Conservation (phyloP, 139 green algal species). For the Ettlia oleoabundans region DNA sequence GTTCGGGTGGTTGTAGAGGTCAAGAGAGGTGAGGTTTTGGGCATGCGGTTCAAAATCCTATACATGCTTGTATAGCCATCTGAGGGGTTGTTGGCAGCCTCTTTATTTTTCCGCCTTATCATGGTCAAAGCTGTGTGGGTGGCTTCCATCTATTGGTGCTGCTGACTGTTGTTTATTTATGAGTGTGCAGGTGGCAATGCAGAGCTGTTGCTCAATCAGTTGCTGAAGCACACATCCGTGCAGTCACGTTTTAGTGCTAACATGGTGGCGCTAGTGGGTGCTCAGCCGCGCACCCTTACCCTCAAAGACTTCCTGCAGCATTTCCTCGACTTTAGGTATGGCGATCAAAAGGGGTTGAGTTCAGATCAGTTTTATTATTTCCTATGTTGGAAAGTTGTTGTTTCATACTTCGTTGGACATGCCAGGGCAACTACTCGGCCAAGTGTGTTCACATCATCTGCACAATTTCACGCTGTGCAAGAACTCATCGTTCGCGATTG, state of each 20-base stretch:
- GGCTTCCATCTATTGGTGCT: too few relatives aligned
- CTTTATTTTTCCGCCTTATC: neutral
- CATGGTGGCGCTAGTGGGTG: constrained; percentile 81
- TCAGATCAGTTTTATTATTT: neutral
- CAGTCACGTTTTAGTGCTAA: constrained; percentile 82
- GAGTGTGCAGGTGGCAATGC: constrained; percentile 31
- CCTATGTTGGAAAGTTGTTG: too few relatives aligned
- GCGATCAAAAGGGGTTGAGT: neutral
- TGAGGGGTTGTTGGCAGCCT: neutral
- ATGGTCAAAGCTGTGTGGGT: neutral
- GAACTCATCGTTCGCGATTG: too few relatives aligned
- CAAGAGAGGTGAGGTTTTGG: constrained; percentile 47
- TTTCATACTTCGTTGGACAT: too few relatives aligned
- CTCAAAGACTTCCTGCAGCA: constrained; percentile 76
- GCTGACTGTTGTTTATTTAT: too few relatives aligned
- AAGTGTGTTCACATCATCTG: too few relatives aligned
- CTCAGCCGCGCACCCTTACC: constrained; percentile 63
- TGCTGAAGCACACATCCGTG: constrained; percentile 87
- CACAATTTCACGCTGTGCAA: too few relatives aligned
- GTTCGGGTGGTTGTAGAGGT: constrained; percentile 94
- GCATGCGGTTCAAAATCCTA: neutral
- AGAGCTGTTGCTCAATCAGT: constrained; percentile 76
- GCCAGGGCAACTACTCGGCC: too few relatives aligned
- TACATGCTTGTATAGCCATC: neutral
- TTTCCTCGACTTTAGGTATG: constrained; percentile 86